Conservation (phyloP, 768 basidiomycete genomes). For the Cystofilobasidium capitatum region DNA sequence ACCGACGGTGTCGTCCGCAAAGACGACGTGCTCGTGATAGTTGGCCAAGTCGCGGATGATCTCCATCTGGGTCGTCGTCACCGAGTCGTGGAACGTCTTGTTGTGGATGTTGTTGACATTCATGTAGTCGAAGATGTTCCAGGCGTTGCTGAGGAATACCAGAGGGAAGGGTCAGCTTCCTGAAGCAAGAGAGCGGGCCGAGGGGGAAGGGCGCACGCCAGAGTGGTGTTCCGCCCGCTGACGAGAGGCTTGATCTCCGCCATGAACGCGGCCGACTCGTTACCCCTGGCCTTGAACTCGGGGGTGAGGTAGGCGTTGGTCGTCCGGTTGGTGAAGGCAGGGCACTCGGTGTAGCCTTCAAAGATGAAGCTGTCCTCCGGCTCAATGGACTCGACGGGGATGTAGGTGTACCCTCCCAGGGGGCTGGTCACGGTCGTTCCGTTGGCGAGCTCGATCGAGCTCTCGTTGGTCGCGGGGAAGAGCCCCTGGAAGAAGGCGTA, state of each 20-base stretch:
- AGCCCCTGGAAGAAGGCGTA: slow-evolving; percentile 52
- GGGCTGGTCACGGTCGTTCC: slow-evolving; percentile 53
- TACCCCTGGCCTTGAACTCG: slow-evolving; percentile 44
- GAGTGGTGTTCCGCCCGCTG: slow-evolving; percentile 26
- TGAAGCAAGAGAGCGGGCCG: neutral
- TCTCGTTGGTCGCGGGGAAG: slow-evolving; percentile 46
- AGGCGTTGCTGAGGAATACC: slow-evolving; percentile 31
- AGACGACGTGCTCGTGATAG: slow-evolving; percentile 68
- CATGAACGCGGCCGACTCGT: slow-evolving; percentile 41
- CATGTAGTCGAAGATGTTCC: slow-evolving; percentile 45
- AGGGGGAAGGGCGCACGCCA: neutral
- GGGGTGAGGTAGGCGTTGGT: slow-evolving; percentile 44
- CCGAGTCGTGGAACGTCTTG: slow-evolving; percentile 54
- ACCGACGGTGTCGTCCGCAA: slow-evolving; percentile 49
- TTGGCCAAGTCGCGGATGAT: slow-evolving; percentile 66
- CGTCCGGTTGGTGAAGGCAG: slow-evolving; percentile 38
- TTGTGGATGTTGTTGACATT: slow-evolving; percentile 69
- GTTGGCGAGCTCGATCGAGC: slow-evolving; percentile 56
- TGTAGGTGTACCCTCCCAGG: slow-evolving; percentile 64
- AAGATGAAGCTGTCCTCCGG: slow-evolving; percentile 54
- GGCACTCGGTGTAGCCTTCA: slow-evolving; percentile 58
- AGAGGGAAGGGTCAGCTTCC: neutral
- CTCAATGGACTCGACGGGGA: slow-evolving; percentile 65
- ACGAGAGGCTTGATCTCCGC: slow-evolving; percentile 28
- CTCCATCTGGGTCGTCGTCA: slow-evolving; percentile 38